These are phyloP conservation scores for Epichloe uncinata DNA, from an alignment of 2,329 filamentous ascomycete species.

Conservation along the genomic window DNA sequence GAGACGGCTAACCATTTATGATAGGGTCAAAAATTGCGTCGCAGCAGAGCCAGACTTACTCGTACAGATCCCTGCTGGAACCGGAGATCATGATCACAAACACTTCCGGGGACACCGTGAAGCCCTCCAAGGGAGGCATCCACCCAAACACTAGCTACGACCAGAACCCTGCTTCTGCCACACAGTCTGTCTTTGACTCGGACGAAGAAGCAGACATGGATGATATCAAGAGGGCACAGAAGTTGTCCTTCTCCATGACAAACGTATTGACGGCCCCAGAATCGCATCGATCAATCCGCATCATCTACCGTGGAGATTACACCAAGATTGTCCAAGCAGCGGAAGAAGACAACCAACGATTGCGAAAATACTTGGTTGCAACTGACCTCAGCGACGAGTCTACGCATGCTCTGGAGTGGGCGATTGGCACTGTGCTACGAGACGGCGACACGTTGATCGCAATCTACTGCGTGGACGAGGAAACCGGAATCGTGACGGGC, in stretches of 20 bases:
- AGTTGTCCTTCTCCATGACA: conserved; percentile 68
- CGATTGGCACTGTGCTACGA: conserved; percentile 83
- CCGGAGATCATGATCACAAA: conserved; percentile 53
- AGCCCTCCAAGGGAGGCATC: conserved; percentile 43
- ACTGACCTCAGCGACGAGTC: conserved; percentile 92
- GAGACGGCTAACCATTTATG: conserved; percentile 9
- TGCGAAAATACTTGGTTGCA: conserved; percentile 88
- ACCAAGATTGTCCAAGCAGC: conserved; percentile 61
- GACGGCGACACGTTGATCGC: conserved; percentile 90
- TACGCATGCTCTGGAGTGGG: conserved; percentile 92
- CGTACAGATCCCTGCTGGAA: conserved; percentile 53
- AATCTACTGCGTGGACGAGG: conserved; percentile 89
- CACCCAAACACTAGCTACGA: conserved; percentile 84
- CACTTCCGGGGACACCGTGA: conserved; percentile 47
- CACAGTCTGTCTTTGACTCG: conserved; percentile 54
- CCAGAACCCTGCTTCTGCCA: conserved; percentile 41
- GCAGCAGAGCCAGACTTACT: conserved; percentile 31
- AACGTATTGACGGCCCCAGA: conserved; percentile 63
- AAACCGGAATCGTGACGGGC: conserved; percentile 43
- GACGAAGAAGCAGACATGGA: conserved; percentile 76
- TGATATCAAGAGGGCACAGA: conserved; percentile 80
- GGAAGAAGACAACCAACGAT: conserved; percentile 62
- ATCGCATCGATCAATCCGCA: conserved; percentile 70
- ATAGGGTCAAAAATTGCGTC: conserved; percentile 40
- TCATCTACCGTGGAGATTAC: conserved; percentile 84